Percentiles rank a stretch among this genome's conserved stretches.
phyloP scores from a whole-genome alignment of 2,329 filamentous ascomycete species.

The Torrubiella hemipterigena region DNA sequence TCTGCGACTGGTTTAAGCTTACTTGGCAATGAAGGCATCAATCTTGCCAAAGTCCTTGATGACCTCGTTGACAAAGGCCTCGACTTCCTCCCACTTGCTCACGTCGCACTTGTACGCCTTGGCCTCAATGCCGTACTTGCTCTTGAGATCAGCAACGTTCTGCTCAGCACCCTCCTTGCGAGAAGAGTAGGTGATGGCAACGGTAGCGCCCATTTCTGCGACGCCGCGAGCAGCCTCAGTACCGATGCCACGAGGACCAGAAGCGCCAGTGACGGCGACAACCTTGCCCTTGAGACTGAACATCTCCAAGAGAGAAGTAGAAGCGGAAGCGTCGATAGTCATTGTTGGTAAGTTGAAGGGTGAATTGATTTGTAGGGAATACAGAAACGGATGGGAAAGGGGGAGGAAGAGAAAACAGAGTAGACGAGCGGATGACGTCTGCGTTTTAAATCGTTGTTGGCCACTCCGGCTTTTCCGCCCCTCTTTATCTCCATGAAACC shows the following conservation, averaged over 20 bases:
- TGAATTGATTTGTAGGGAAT: background rate
- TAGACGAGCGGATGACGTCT: constrained; percentile 1
- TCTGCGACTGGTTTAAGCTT: too few relatives aligned
- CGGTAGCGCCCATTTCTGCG: constrained; percentile 58
- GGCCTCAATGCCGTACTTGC: constrained; percentile 56
- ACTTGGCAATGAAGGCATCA: constrained; percentile 66
- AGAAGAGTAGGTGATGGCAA: constrained; percentile 62
- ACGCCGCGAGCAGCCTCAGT: constrained; percentile 57
- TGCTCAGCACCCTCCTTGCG: constrained; percentile 56
- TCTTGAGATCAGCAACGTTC: constrained; percentile 51
- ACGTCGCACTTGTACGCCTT: constrained; percentile 49
- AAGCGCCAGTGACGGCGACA: constrained; percentile 58
- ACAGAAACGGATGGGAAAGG: background rate
- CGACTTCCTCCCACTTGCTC: constrained; percentile 37
- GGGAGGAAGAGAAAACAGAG: background rate
- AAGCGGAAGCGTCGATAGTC: constrained; percentile 36
- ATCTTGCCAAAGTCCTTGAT: constrained; percentile 62
- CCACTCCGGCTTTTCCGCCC: constrained; percentile 2
- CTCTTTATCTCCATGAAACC: background rate
- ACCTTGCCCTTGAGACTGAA: constrained; percentile 65
- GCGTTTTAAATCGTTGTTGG: constrained; percentile 3
- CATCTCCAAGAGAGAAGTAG: constrained; percentile 53
- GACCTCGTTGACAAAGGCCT: constrained; percentile 48
- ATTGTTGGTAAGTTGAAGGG: background rate
- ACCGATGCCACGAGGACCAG: constrained; percentile 58